A percentile compares a stretch with the other conserved stretches of the same genome.
Evolutionary conservation across 2,329 filamentous ascomycete genomes (phyloP).

Genomic region (Pseudovirgaria hyperparasitica): DNA sequence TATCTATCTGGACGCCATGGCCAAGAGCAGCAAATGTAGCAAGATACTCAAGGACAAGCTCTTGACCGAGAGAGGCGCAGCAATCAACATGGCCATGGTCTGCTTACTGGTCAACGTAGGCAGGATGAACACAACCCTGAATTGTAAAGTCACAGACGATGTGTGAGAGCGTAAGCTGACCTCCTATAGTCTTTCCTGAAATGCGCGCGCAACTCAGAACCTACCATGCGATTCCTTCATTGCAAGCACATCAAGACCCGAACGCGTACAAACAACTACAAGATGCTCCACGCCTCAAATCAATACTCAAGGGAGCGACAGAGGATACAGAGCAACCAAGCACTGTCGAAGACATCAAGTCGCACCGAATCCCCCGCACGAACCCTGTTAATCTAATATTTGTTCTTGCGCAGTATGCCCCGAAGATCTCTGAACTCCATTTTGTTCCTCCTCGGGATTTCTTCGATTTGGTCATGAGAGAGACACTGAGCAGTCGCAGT

Average conservation of each 20-base stretch:
- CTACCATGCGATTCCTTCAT: conserved; percentile 92
- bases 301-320: conserved; percentile 90
- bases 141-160: conserved; percentile 52
- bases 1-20: conserved; percentile 97
- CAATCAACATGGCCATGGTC: conserved; percentile 98
- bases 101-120: conserved; percentile 95
- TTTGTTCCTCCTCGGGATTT: conserved; percentile 80
- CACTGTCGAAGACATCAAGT: conserved; percentile 71
- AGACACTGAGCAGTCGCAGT: conserved; percentile 66
- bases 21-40: conserved; percentile 95
- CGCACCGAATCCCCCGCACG: conserved; percentile 56
- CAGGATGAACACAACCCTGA: conserved; percentile 96
- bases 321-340: conserved; percentile 81
- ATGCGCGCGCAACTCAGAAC: conserved; percentile 97
- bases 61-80: conserved; percentile 78
- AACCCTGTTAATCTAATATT: conserved; percentile 98
- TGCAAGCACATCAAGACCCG: conserved; percentile 88
- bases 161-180: conserved; percentile 1
- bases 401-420: conserved; percentile 77
- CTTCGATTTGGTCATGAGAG: conserved; percentile 91
- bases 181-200: conserved; percentile 74
- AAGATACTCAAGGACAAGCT: conserved; percentile 97
- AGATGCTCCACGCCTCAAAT: conserved; percentile 90
- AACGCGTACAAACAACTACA: conserved; percentile 97
- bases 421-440: conserved; percentile 85